A percentile compares a stretch with the other conserved stretches of the same genome.
phyloP scores from a whole-genome alignment of 2,329 filamentous ascomycete species.

The Teratosphaeria nubilosa region DNA sequence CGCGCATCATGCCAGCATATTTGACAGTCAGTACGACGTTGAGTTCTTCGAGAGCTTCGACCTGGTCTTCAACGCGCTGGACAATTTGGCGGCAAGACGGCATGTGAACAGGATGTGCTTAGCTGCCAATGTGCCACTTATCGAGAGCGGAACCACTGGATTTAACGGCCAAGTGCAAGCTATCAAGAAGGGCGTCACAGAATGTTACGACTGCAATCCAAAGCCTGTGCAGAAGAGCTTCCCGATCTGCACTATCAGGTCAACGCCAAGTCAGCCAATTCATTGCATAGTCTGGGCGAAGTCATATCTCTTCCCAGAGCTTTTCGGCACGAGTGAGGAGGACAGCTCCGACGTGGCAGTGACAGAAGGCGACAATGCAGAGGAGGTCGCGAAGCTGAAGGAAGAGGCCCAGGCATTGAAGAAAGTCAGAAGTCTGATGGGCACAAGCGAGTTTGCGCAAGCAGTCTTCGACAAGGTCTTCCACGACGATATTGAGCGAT shows the following conservation, averaged over 20 bases:
- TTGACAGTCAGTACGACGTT: slow-evolving; percentile 74
- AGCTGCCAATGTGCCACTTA: slow-evolving; percentile 76
- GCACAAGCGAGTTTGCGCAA: slow-evolving; percentile 63
- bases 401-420: slow-evolving; percentile 77
- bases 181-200: slow-evolving; percentile 75
- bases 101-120: slow-evolving; percentile 98
- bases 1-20: slow-evolving; percentile 91
- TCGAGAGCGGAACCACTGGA: slow-evolving; percentile 94
- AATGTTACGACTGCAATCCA: slow-evolving; percentile 89
- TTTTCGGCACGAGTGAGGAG: slow-evolving; percentile 87
- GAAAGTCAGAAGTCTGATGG: slow-evolving; percentile 70
- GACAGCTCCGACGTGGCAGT: slow-evolving; percentile 70
- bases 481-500: slow-evolving; percentile 67
- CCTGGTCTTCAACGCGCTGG: slow-evolving; percentile 91
- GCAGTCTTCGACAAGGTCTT: slow-evolving; percentile 92
- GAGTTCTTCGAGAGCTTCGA: slow-evolving; percentile 77
- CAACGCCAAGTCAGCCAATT: slow-evolving; percentile 89
- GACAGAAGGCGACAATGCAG: slow-evolving; percentile 71
- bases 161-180: slow-evolving; percentile 98
- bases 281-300: slow-evolving; percentile 99
- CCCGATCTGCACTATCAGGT: slow-evolving; percentile 93
- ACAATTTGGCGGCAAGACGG: slow-evolving; percentile 85
- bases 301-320: slow-evolving; percentile 88
- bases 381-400: slow-evolving; percentile 79
- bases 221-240: slow-evolving; percentile 90